Percentiles rank a stretch among this genome's conserved stretches.
Conservation (phyloP, 345 rosid genomes). For the Populus simonii region DNA sequence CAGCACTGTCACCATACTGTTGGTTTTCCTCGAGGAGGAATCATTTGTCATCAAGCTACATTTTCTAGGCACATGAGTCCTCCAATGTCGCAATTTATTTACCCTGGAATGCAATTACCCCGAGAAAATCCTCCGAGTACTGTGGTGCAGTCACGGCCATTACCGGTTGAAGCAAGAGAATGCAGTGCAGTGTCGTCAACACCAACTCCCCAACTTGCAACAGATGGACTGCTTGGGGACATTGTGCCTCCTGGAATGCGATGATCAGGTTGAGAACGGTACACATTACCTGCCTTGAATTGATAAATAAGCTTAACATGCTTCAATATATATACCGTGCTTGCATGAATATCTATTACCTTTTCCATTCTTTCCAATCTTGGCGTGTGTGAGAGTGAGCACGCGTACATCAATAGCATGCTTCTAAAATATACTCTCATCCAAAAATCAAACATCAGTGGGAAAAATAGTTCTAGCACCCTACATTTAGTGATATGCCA, state of each 20-base stretch:
- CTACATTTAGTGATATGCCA: background rate
- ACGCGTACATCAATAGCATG: background rate
- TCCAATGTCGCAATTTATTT: slow-evolving; percentile 50
- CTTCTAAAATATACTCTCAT: background rate
- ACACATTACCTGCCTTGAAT: slow-evolving; percentile 12
- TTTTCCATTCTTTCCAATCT: background rate
- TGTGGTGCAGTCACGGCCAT: slow-evolving; percentile 20
- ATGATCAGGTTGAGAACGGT: slow-evolving; percentile 38
- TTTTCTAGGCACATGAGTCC: slow-evolving; percentile 41
- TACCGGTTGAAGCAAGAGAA: slow-evolving; percentile 17
- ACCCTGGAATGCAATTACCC: slow-evolving; percentile 41
- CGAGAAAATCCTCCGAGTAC: slow-evolving; percentile 33
- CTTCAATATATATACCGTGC: background rate
- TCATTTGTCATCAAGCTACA: slow-evolving; percentile 53
- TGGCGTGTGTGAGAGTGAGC: background rate
- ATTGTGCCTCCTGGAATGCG: slow-evolving; percentile 81
- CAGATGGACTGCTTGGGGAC: slow-evolving; percentile 83
- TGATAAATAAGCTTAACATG: background rate
- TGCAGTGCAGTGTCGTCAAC: background rate
- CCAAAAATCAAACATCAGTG: background rate
- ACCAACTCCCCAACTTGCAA: slow-evolving; percentile 17
- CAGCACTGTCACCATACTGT: slow-evolving; percentile 91
- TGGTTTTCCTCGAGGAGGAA: slow-evolving; percentile 77
- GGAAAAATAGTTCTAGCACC: background rate
- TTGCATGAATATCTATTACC: background rate